Evolutionary conservation across 73 alveolate genomes (phyloP), one percentile per base, ranked within the genome.

Genomic region (Paramecium pentaurelia): DNA sequence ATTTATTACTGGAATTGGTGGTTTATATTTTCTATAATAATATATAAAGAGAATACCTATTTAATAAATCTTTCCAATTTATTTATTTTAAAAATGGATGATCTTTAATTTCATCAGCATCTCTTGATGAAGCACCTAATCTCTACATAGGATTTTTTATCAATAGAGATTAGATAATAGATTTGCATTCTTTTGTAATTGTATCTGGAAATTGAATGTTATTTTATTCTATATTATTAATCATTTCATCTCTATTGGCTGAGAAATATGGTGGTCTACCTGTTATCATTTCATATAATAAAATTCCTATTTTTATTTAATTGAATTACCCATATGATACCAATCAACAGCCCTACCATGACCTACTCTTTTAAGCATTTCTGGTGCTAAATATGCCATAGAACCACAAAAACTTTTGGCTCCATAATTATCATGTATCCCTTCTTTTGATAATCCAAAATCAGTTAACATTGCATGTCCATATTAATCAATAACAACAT

Each of bases 381-480:
- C 99, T 30, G 99, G 99, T 1, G 99, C 99, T 73, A 97, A 92
- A 96, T 97, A 97, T 27, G 99, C 99, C 40, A 97, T 93, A 5
- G 98, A 94, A 14, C 99, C 99, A 93, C 99, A 97, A 89, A 97
- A 97, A 70, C 98, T 94, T 86, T 96, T 95, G 8, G 99, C 98
- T 36, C 93, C 94, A 36, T 87, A 70, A 32, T 92, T 93, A 36
- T 96, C 98, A 20, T 89, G 73, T 30, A 96, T 95, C 22, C 98
- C 98, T 80, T 96, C 99, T 71, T 96, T 97, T 12, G 97, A 94
- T 8, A 97, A 97, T 42, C 98, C 99, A 93, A 98, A 98, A 92
- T 98, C 99, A 1, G 99, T 98, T 42, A 98, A 93, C 93, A 95
- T 90, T 30, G 99, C 97, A 95, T 98, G 99, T 25, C 99, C 99